Evolutionary conservation across 768 basidiomycete genomes (phyloP).

Genomic region (Pholiota conissans): DNA sequence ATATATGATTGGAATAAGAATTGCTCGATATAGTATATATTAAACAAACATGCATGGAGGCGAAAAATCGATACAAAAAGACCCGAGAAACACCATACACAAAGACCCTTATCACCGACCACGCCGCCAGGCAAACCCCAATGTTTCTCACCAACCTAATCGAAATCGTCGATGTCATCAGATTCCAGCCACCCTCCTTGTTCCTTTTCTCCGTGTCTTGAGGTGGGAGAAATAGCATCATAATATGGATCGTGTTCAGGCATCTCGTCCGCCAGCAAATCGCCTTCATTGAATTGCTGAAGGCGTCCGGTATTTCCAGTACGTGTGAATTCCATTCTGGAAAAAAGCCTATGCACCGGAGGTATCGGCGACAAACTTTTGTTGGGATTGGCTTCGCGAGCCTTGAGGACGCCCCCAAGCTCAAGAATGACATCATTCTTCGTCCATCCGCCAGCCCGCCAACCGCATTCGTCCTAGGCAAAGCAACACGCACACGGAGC

Average conservation of each 20-base stretch:
- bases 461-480: slow-evolving; percentile 20
- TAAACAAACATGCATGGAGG: neutral
- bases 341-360: slow-evolving; percentile 40
- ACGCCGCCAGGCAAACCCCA: neutral
- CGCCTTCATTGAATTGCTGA: slow-evolving; percentile 35
- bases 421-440: slow-evolving; percentile 52
- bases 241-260: slow-evolving; percentile 30
- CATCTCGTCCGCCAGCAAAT: slow-evolving; percentile 20
- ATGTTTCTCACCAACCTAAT: slow-evolving; percentile 13
- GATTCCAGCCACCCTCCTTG: slow-evolving; percentile 53
- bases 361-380: slow-evolving; percentile 8
- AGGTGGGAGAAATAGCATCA: slow-evolving; percentile 2
- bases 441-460: slow-evolving; percentile 48
- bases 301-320: slow-evolving; percentile 30
- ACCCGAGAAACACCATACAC: neutral
- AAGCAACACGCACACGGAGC: neutral
- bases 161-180: slow-evolving; percentile 60
- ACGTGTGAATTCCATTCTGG: slow-evolving; percentile 45
- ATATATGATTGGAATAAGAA: neutral
- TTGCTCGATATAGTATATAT: neutral
- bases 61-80: neutral
- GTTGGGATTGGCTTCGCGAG: slow-evolving; percentile 28
- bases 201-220: slow-evolving; percentile 11
- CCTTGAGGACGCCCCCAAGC: slow-evolving; percentile 59
- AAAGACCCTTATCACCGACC: neutral